Conservation (phyloP, 1,284 basidiomycete species). For the Rhodotorula mucilaginosa region DNA sequence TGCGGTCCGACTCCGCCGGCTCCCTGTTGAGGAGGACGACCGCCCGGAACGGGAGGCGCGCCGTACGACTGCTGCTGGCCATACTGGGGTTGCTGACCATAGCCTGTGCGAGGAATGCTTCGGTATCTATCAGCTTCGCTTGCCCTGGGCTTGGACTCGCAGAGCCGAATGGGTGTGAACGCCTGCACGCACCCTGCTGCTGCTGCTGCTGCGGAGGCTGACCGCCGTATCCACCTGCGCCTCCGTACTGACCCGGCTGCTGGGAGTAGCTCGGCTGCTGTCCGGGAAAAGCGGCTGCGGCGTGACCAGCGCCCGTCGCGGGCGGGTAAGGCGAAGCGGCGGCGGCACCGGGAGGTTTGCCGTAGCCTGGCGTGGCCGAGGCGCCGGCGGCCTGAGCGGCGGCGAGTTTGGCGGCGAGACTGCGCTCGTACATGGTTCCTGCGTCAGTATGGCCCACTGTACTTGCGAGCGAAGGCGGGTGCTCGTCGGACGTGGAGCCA, state of each 20-base stretch:
- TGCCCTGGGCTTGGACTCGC: background rate
- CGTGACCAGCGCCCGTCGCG: conserved; percentile 1
- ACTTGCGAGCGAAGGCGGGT: too few species aligned
- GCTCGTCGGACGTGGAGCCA: background rate
- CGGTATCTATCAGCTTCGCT: background rate
- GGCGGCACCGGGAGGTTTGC: background rate
- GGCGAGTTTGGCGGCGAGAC: conserved; percentile 33
- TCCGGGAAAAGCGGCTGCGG: conserved; percentile 16
- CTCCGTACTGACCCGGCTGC: background rate
- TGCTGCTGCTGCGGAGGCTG: background rate
- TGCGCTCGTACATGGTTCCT: background rate
- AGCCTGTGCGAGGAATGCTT: background rate
- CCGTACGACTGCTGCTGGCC: conserved; percentile 12
- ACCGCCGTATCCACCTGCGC: conserved; percentile 3
- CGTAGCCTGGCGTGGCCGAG: conserved; percentile 28
- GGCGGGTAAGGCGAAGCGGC: conserved; percentile 16
- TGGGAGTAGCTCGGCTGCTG: background rate
- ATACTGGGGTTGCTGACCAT: conserved; percentile 12
- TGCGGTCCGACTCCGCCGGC: background rate
- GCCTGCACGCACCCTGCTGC: conserved; percentile 1
- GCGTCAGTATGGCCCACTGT: too few species aligned
- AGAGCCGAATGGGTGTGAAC: background rate
- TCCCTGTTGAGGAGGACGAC: background rate
- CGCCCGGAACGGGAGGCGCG: background rate
- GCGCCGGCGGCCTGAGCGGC: conserved; percentile 26